Base-by-base conservation (phyloP, 495 filamentous ascomycete species). In the Lophium mytilinum region DNA sequence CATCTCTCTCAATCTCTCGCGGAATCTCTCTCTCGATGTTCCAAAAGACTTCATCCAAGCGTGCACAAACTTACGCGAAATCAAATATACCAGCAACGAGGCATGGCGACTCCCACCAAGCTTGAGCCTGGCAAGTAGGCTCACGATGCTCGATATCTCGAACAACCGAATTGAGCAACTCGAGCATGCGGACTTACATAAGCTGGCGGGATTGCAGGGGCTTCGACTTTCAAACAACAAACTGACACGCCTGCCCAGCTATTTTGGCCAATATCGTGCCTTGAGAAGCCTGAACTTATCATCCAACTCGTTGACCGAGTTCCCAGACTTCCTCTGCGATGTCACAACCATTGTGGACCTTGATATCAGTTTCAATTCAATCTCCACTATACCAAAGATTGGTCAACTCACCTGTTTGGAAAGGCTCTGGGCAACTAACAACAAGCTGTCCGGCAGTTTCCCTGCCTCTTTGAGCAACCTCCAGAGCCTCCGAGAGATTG, bases 41-140 rank as follows among this genome's bases (percentile, higher is more conserved):
- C 93, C 93, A 0, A 89, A 88, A 66, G 93, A 99, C 70, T 99
- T 99, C 71, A 92, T 99, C 48, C 89, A 95, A 66, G 83, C 87
- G 41, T 99, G 94, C 70, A 82, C 83, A 48, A 90, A 90, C 66
- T 71, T 99, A 35, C 86, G 93, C 15, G 93, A 99, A 66, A 93
- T 99, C 75, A 94, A 92, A 61, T 99, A 83, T 70, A 86, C 86
- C 49, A 87, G 86, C 62, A 96, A 96, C 65, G 93, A 99, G 62
- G 89, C 90, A 4, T 84, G 86, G 68, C 82, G 83, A 60, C 72
- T 97, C n/a, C 93, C 93, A 1, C 74, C 82, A 7, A 96, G 93
- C 63, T 81, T 99, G 49, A 80, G 87, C 62, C 75, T 88, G 55
- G 94, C 94, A 19, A 85, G 76, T 58, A 82, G 83, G 49, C 74